Evolutionary conservation across 163 green algal genomes (phyloP).

Genomic region (Scenedesmus sp.): DNA sequence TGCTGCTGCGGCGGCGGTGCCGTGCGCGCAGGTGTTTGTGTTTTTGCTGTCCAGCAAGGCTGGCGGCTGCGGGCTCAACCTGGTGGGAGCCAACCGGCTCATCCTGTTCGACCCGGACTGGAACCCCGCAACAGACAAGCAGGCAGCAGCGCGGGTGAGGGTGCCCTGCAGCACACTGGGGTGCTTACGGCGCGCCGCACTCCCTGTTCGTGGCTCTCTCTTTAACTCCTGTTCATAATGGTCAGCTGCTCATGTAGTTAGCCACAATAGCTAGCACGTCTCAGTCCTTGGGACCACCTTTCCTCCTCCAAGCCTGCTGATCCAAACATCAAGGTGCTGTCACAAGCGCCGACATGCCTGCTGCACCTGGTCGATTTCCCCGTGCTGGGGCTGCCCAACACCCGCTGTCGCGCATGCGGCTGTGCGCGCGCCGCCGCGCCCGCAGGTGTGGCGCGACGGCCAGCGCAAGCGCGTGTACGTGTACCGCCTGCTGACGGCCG

Average conservation of each 20-base stretch:
- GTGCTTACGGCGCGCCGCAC: too few relatives aligned
- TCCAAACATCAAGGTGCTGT: too few relatives aligned
- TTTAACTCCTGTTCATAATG: too few relatives aligned
- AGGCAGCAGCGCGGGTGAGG: constrained; percentile 83
- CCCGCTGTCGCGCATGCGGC: neutral
- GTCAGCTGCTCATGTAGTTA: too few relatives aligned
- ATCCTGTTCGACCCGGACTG: constrained; percentile 98
- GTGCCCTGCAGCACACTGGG: neutral
- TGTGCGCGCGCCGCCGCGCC: too few relatives aligned
- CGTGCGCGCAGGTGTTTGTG: constrained; percentile 87
- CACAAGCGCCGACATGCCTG: too few relatives aligned
- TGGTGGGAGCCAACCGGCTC: constrained; percentile 88
- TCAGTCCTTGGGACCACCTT: too few relatives aligned
- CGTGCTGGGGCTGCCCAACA: too few relatives aligned
- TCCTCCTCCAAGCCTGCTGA: too few relatives aligned
- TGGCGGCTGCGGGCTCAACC: constrained; percentile 98
- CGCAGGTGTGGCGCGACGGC: constrained; percentile 95
- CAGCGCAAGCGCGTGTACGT: constrained; percentile 98
- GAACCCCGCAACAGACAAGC: constrained; percentile 93
- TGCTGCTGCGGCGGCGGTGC: neutral
- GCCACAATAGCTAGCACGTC: too few relatives aligned
- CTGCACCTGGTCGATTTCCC: too few relatives aligned
- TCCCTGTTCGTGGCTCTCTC: too few relatives aligned
- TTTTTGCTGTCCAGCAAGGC: constrained; percentile 98
- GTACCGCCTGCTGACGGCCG: constrained; percentile 97